Percentiles rank a stretch among this genome's conserved stretches.
phyloP scores from a whole-genome alignment of 208 protist genomes.

The Acanthamoeba culbertsoni region DNA sequence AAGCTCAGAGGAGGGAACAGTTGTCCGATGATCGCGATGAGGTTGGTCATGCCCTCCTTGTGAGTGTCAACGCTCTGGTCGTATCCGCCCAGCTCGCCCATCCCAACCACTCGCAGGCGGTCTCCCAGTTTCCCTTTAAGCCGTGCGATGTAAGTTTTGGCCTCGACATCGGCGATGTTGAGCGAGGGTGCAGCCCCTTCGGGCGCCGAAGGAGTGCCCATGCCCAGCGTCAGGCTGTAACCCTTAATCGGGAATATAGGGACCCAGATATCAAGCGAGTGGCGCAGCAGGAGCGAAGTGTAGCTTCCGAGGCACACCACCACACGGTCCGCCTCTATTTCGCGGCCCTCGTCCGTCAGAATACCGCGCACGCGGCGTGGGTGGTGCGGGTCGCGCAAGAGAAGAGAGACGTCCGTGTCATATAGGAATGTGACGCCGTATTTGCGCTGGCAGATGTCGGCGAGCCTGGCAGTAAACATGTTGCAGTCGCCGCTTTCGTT shows the following conservation, averaged over 20 bases:
- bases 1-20: background rate
- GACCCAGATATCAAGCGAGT: background rate
- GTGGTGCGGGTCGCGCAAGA: background rate
- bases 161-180: constrained; percentile 32
- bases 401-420: background rate
- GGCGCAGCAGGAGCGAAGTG: background rate
- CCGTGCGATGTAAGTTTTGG: constrained; percentile 41
- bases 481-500: constrained; percentile 49
- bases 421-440: constrained; percentile 49
- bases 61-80: background rate
- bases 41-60: background rate
- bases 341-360: background rate
- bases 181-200: background rate
- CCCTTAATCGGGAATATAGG: constrained; percentile 38
- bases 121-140: background rate
- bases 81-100: constrained; percentile 40
- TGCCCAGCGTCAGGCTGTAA: background rate
- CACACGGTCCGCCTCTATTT: background rate
- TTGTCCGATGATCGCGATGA: background rate
- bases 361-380: background rate
- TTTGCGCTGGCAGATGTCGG: background rate
- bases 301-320: constrained; percentile 48
- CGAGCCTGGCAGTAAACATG: constrained; percentile 17
- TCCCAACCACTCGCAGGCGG: background rate
- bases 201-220: background rate